Conservation (phyloP, 192 early-diverging fungal genomes). For the Coemansia umbellata region DNA sequence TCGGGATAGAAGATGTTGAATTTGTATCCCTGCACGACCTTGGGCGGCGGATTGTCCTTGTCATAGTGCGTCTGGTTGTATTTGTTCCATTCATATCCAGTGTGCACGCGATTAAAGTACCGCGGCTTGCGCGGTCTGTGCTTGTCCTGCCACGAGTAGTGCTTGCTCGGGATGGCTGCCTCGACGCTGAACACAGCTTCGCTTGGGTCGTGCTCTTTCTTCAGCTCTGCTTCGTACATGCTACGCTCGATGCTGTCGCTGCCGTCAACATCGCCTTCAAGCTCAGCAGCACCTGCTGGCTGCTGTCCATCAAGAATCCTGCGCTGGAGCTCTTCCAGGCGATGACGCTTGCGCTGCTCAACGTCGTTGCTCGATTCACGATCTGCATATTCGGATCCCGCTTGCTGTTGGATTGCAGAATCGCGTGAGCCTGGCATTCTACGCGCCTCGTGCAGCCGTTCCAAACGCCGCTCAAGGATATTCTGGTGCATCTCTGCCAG, state of each 20-base stretch:
- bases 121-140: constrained; percentile 93
- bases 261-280: background rate
- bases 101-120: constrained; percentile 96
- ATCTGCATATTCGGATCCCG: constrained; percentile 22
- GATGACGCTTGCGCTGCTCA: constrained; percentile 51
- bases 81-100: constrained; percentile 99
- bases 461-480: constrained; percentile 68
- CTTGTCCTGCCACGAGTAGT: constrained; percentile 87
- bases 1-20: constrained; percentile 99
- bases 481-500: constrained; percentile 74
- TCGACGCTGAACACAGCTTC: constrained; percentile 79
- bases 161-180: constrained; percentile 55
- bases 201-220: constrained; percentile 71
- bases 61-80: constrained; percentile 99
- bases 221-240: constrained; percentile 69
- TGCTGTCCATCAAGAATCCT: constrained; percentile 48
- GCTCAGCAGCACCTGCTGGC: background rate
- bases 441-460: constrained; percentile 59
- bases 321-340: constrained; percentile 43
- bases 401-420: constrained; percentile 51
- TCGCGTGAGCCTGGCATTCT: constrained; percentile 24
- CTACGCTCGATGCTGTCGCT: constrained; percentile 10
- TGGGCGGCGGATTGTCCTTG: constrained; percentile 95
- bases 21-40: constrained; percentile 95
- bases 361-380: constrained; percentile 34